Percentiles rank a stretch among this genome's conserved stretches.
phyloP scores from a whole-genome alignment of 345 rosid genomes.

The Eutrema japonicum region DNA sequence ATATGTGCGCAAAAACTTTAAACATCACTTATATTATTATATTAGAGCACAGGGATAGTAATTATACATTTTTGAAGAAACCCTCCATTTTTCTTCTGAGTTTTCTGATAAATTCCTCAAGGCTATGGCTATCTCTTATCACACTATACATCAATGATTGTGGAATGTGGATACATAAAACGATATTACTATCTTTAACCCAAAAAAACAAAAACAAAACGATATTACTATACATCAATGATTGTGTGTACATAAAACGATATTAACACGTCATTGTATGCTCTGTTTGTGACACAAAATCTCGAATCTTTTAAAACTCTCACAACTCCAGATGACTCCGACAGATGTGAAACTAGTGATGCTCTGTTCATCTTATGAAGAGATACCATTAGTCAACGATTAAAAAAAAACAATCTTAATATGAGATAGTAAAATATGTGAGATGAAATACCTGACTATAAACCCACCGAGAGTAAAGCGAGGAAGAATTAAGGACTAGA shows the following conservation, averaged over 20 bases:
- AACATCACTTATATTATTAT: too few relatives aligned
- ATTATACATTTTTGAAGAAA: too few relatives aligned
- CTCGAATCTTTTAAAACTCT: neutral
- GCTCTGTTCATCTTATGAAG: slow-evolving; percentile 6
- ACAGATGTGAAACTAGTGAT: neutral
- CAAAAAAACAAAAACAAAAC: too few relatives aligned
- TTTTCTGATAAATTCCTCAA: too few relatives aligned
- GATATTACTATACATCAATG: neutral
- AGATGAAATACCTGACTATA: too few relatives aligned
- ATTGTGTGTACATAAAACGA: neutral
- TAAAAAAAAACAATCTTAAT: neutral
- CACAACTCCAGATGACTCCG: slow-evolving; percentile 2
- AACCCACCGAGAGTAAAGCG: too few relatives aligned
- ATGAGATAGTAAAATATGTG: too few relatives aligned
- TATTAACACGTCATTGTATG: neutral
- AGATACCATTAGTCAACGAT: slow-evolving; percentile 9
- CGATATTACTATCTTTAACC: too few relatives aligned
- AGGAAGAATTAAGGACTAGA: too few relatives aligned
- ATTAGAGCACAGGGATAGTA: neutral
- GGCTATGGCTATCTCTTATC: neutral
- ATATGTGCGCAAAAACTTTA: too few relatives aligned
- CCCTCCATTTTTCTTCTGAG: too few relatives aligned
- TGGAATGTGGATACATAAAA: neutral
- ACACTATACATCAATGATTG: neutral
- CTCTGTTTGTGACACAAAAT: slow-evolving; percentile 2